These are phyloP conservation scores for Hypoxylon sp. DNA, from an alignment of 2,329 filamentous ascomycete genomes.

Conservation along the genomic window DNA sequence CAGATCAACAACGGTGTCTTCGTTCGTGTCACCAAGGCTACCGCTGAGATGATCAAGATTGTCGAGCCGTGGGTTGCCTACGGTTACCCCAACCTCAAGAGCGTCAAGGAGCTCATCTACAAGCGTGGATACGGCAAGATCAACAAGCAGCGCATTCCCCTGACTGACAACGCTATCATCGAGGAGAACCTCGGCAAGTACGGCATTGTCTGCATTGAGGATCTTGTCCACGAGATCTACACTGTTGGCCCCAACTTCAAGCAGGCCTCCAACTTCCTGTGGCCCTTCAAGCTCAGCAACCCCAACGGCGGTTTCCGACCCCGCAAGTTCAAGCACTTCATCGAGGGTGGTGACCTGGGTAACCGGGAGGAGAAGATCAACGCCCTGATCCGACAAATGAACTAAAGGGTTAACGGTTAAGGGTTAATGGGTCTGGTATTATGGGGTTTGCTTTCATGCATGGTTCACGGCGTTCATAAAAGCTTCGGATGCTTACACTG, in stretches of 20 bases:
- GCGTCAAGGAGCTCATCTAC: slow-evolving; percentile 98
- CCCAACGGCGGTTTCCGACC: slow-evolving; percentile 95
- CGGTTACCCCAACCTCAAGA: slow-evolving; percentile 99
- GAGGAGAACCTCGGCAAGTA: slow-evolving; percentile 98
- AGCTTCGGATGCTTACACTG: slow-evolving; percentile 53
- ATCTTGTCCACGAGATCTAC: slow-evolving; percentile 99
- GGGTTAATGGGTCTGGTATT: slow-evolving; percentile 51
- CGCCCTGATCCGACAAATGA: slow-evolving; percentile 96
- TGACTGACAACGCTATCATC: slow-evolving; percentile 98
- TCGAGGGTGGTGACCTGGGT: slow-evolving; percentile 97
- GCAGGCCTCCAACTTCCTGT: slow-evolving; percentile 99
- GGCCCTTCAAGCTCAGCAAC: slow-evolving; percentile 99
- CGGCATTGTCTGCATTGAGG: slow-evolving; percentile 99
- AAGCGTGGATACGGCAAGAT: slow-evolving; percentile 99
- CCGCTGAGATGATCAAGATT: slow-evolving; percentile 95
- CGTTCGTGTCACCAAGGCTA: slow-evolving; percentile 97
- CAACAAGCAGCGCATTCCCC: slow-evolving; percentile 95
- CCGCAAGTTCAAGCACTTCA: slow-evolving; percentile 99
- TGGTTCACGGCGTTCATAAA: slow-evolving; percentile 54
- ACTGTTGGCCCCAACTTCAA: slow-evolving; percentile 99
- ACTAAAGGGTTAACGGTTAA: slow-evolving; percentile 69
- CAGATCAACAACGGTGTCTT: slow-evolving; percentile 99
- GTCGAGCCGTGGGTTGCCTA: slow-evolving; percentile 99
- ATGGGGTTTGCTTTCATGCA: slow-evolving; percentile 53
- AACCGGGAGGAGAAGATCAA: slow-evolving; percentile 99